Conservation (phyloP, 1,284 basidiomycete genomes). For the Tilletia caries region DNA sequence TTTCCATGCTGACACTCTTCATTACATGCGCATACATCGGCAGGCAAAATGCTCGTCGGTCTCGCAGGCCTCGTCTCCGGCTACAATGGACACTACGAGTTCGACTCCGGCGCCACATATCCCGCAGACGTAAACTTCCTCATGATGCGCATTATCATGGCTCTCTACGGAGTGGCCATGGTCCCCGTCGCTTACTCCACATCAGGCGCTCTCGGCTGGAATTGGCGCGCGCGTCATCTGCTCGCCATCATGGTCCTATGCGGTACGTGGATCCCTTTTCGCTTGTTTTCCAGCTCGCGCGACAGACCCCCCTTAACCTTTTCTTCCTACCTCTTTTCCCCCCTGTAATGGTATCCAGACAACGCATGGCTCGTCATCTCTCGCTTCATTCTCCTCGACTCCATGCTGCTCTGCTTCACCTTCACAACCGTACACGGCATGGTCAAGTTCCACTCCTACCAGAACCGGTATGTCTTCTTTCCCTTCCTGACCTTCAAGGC, state of each 20-base stretch:
- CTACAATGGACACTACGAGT: conserved; percentile 87
- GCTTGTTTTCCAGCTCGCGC: not conserved
- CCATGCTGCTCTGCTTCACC: conserved; percentile 97
- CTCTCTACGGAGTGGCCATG: conserved; percentile 88
- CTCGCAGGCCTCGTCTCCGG: conserved; percentile 84
- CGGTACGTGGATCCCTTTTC: conserved; percentile 68
- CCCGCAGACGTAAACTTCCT: conserved; percentile 82
- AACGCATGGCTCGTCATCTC: conserved; percentile 95
- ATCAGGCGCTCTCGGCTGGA: conserved; percentile 90
- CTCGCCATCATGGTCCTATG: conserved; percentile 85
- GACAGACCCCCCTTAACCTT: no score
- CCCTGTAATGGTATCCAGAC: conserved; percentile 63
- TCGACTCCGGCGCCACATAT: conserved; percentile 85
- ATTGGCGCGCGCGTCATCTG: conserved; percentile 79
- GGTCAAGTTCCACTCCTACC: conserved; percentile 93
- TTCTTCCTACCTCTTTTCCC: no score
- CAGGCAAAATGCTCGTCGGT: conserved; percentile 91
- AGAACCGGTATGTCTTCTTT: conserved; percentile 66
- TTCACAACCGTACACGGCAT: conserved; percentile 93
- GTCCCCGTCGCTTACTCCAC: conserved; percentile 97
- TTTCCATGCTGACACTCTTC: no score
- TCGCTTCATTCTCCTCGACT: conserved; percentile 93
- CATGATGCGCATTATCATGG: conserved; percentile 90
- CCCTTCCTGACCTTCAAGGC: no score
- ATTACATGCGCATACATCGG: no score